These are phyloP conservation scores for Sarocladium brachiariae DNA, from an alignment of 2,329 filamentous ascomycete species.

Conservation along the genomic window DNA sequence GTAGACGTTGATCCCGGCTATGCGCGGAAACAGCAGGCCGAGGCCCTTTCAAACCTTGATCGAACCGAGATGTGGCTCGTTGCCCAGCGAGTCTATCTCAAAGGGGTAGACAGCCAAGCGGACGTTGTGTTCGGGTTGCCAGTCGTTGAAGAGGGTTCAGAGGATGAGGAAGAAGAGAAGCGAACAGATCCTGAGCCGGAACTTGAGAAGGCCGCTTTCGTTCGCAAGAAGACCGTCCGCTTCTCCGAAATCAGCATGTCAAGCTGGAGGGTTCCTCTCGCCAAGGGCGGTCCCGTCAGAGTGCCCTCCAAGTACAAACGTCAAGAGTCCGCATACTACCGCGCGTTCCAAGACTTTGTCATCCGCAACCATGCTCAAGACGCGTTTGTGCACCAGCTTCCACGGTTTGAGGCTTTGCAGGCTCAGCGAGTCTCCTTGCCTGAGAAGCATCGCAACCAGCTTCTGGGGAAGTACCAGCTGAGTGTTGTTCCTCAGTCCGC, in stretches of 20 bases:
- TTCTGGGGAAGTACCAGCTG: conserved; percentile 80
- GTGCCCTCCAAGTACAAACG: conserved; percentile 46
- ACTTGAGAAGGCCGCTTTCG: conserved; percentile 16
- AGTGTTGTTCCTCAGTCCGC: conserved; percentile 60
- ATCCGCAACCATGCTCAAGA: conserved; percentile 62
- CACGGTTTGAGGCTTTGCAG: conserved; percentile 84
- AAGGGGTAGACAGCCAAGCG: conserved; percentile 50
- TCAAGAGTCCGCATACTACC: conserved; percentile 76
- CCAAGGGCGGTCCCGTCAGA: conserved; percentile 31
- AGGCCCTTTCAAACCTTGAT: conserved; percentile 68
- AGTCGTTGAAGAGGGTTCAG: conserved; percentile 25
- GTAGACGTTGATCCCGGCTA: conserved; percentile 71
- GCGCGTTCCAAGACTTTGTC: conserved; percentile 72
- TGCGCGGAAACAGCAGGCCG: conserved; percentile 62
- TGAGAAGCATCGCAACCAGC: conserved; percentile 68
- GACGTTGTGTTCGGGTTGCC: conserved; percentile 14
- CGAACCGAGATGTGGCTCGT: conserved; percentile 81
- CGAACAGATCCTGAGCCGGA: conserved; percentile 18
- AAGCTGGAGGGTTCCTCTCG: conserved; percentile 15
- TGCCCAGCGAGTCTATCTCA: conserved; percentile 72
- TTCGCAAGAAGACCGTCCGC: conserved; percentile 66
- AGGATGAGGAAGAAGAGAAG: conserved; percentile 17
- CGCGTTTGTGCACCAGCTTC: conserved; percentile 75
- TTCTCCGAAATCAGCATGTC: conserved; percentile 53
- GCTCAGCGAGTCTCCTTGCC: conserved; percentile 69